These are phyloP conservation scores for Hygrocybe coccinea DNA, from an alignment of 768 basidiomycete species.

Conservation along the genomic window DNA sequence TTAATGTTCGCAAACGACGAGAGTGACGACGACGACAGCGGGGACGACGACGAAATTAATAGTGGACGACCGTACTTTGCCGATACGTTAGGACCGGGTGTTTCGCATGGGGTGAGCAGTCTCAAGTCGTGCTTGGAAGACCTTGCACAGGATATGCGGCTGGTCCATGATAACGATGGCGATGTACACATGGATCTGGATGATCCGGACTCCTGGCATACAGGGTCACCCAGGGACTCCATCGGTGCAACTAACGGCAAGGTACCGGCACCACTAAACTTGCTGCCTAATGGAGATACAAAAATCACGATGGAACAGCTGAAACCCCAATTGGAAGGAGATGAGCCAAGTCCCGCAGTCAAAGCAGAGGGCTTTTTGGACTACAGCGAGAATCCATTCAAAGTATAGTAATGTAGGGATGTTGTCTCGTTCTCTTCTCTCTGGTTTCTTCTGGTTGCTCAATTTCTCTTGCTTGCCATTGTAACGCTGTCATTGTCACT, in stretches of 20 bases:
- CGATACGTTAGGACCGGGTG: conserved; percentile 41
- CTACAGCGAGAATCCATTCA: conserved; percentile 55
- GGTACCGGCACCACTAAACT: conserved; percentile 32
- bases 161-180: conserved; percentile 35
- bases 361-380: conserved; percentile 63
- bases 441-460: conserved; percentile 1
- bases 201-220: conserved; percentile 16
- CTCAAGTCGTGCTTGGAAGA: conserved; percentile 61
- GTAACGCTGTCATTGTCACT: conserved; percentile 4
- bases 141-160: conserved; percentile 48
- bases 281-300: conserved; percentile 44
- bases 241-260: conserved; percentile 32
- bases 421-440: background rate
- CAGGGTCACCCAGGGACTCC: conserved; percentile 16
- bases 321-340: conserved; percentile 46
- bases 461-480: background rate
- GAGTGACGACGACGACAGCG: conserved; percentile 57
- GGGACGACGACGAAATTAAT: conserved; percentile 40
- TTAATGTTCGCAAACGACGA: conserved; percentile 67
- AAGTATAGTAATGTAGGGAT: conserved; percentile 20
- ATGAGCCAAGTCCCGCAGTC: conserved; percentile 49
- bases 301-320: conserved; percentile 45
- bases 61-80: conserved; percentile 44
- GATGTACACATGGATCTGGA: conserved; percentile 22
- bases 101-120: conserved; percentile 50